Evolutionary conservation across 495 filamentous ascomycete genomes (phyloP).

Genomic region (Rostrohypoxylon terebratum): DNA sequence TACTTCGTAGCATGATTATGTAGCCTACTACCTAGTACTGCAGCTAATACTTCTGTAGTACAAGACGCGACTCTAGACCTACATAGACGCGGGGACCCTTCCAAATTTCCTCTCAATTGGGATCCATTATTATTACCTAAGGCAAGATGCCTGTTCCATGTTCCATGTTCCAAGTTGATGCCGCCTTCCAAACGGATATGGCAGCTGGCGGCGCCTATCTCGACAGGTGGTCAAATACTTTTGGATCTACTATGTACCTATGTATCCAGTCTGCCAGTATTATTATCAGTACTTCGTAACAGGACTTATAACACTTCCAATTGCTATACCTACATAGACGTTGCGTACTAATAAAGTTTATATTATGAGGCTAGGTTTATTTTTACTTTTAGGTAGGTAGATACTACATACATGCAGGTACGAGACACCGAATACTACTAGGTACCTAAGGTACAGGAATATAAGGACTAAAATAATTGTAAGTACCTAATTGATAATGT

Average conservation of each 20-base stretch:
- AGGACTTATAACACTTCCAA: background rate
- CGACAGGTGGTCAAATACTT: background rate
- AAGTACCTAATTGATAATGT: too few relatives aligned
- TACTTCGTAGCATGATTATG: too few relatives aligned
- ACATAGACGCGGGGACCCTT: slow-evolving; percentile 30
- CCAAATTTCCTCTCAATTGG: slow-evolving; percentile 6
- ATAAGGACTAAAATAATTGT: too few relatives aligned
- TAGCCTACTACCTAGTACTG: slow-evolving; percentile 5
- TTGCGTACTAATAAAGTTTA: background rate
- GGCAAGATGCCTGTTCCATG: background rate
- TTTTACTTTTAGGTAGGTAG: too few relatives aligned
- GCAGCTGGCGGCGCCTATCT: background rate
- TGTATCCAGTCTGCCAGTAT: too few relatives aligned
- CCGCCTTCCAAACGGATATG: background rate
- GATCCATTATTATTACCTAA: slow-evolving; percentile 9
- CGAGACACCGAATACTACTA: too few relatives aligned
- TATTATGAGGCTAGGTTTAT: background rate
- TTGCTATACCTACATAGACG: too few relatives aligned
- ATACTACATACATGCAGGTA: too few relatives aligned
- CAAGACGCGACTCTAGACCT: slow-evolving; percentile 31
- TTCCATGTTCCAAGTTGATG: background rate
- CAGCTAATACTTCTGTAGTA: slow-evolving; percentile 1
- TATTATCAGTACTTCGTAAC: too few relatives aligned
- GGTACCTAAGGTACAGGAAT: background rate
- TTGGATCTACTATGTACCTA: background rate